These are phyloP conservation scores for Wickerhamiella brachini DNA, from an alignment of 805 yeast species.

Conservation along the genomic window DNA sequence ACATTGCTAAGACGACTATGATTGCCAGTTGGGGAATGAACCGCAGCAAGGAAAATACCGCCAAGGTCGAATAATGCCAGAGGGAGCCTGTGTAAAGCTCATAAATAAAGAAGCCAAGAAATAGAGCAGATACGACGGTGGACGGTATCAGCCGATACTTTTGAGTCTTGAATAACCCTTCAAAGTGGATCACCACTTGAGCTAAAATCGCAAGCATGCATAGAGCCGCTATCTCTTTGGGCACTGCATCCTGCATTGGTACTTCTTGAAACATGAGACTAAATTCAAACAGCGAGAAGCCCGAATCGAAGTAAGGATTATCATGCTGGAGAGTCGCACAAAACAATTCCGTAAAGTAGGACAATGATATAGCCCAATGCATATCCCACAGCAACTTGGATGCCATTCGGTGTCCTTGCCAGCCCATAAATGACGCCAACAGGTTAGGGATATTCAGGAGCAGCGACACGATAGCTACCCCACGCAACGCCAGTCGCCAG, in stretches of 20 bases:
- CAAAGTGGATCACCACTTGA: background rate
- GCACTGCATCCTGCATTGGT: background rate
- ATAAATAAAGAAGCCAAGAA: background rate
- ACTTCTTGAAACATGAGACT: background rate
- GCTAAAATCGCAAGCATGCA: background rate
- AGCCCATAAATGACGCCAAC: background rate
- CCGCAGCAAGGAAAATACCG: background rate
- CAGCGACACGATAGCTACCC: background rate
- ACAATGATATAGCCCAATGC: background rate
- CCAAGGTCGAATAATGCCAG: background rate
- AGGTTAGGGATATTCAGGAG: background rate
- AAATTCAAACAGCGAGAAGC: constrained; percentile 1
- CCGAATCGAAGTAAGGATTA: constrained; percentile 1
- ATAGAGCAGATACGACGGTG: background rate
- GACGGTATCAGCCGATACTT: background rate
- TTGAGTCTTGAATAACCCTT: background rate
- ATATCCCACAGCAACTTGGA: background rate
- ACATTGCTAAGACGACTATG: background rate
- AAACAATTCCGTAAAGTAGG: constrained; percentile 1
- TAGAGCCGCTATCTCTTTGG: background rate
- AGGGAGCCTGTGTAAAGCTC: background rate
- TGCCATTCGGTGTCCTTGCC: background rate
- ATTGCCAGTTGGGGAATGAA: background rate
- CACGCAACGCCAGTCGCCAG: background rate
- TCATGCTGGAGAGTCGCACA: background rate